phyloP scores from a whole-genome alignment of 2,329 filamentous ascomycete genomes.

The Annulohypoxylon truncatum region DNA sequence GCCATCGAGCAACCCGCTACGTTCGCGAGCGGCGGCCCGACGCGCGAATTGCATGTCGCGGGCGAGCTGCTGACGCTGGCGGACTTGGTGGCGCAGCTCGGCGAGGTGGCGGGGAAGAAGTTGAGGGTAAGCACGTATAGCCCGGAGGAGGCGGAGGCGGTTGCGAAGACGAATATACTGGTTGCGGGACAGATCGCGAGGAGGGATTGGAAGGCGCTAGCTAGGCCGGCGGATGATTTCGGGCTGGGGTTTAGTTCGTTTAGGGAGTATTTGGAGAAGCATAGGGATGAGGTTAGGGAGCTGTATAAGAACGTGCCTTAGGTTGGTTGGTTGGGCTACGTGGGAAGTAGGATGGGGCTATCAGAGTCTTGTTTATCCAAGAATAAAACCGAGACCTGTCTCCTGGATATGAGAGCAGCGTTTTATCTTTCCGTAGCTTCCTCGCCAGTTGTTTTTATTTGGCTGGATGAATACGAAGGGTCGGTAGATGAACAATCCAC shows the following conservation, averaged over 20 bases:
- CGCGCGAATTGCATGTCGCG: conserved; percentile 15
- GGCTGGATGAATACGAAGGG: too few relatives aligned
- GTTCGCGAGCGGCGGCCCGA: conserved; percentile 15
- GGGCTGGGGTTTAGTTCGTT: conserved; percentile 30
- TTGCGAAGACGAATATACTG: conserved; percentile 1
- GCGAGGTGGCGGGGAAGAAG: conserved; percentile 28
- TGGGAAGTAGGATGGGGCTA: too few relatives aligned
- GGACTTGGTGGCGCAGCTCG: conserved; percentile 14
- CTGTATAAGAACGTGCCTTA: conserved; percentile 27
- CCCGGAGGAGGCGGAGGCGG: conserved; percentile 22
- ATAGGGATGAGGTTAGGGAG: conserved; percentile 24
- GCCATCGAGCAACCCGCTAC: conserved; percentile 23
- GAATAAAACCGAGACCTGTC: too few relatives aligned
- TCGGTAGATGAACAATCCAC: too few relatives aligned
- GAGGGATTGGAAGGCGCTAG: not conserved
- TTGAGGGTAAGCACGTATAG: conserved; percentile 19
- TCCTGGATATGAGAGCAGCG: too few relatives aligned
- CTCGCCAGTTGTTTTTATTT: too few relatives aligned
- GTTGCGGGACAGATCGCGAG: conserved; percentile 24
- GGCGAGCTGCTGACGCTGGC: conserved; percentile 15
- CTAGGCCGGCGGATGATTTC: conserved; percentile 4
- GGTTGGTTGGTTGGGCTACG: not conserved
- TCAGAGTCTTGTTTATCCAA: too few relatives aligned
- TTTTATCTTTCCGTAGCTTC: too few relatives aligned
- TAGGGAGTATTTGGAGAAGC: conserved; percentile 21